Conservation (phyloP, 2,329 filamentous ascomycete species). For the Orbilia blumenaviensis region DNA sequence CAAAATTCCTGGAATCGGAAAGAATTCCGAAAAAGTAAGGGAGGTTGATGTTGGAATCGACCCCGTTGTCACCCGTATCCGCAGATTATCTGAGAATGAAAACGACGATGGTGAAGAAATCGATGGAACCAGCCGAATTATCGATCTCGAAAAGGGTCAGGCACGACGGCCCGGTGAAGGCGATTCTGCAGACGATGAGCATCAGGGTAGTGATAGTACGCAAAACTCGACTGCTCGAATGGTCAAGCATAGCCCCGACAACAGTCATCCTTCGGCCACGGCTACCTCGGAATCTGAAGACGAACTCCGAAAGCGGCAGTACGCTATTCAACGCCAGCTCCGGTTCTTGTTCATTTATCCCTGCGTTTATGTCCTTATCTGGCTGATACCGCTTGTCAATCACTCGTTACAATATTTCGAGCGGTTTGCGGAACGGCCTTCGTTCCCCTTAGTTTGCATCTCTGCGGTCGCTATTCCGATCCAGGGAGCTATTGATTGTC, state of each 20-base stretch:
- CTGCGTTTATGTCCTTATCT: constrained; percentile 74
- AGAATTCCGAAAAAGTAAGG: constrained; percentile 23
- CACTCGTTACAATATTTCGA: constrained; percentile 71
- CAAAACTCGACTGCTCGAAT: constrained; percentile 30
- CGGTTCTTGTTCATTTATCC: constrained; percentile 80
- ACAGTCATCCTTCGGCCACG: not conserved
- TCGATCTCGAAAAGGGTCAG: constrained; percentile 39
- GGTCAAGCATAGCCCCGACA: not conserved
- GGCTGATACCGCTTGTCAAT: constrained; percentile 75
- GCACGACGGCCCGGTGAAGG: not conserved
- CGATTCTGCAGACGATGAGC: constrained; percentile 12
- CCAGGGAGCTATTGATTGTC: constrained; percentile 74
- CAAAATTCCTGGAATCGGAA: constrained; percentile 29
- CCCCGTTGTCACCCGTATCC: constrained; percentile 12
- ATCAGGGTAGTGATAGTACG: constrained; percentile 26
- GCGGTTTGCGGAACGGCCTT: constrained; percentile 64
- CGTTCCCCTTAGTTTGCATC: constrained; percentile 68
- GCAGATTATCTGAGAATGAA: constrained; percentile 19
- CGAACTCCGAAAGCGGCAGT: constrained; percentile 54
- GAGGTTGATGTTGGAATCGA: constrained; percentile 36
- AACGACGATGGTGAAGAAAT: constrained; percentile 8
- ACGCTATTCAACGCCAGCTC: constrained; percentile 71
- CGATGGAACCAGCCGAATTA: constrained; percentile 7
- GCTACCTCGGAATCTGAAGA: constrained; percentile 19
- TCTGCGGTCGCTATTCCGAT: constrained; percentile 69